A percentile compares a stretch with the other conserved stretches of the same genome.
Conservation (phyloP, 2,329 filamentous ascomycete genomes). For the Alternaria ethzedia region DNA sequence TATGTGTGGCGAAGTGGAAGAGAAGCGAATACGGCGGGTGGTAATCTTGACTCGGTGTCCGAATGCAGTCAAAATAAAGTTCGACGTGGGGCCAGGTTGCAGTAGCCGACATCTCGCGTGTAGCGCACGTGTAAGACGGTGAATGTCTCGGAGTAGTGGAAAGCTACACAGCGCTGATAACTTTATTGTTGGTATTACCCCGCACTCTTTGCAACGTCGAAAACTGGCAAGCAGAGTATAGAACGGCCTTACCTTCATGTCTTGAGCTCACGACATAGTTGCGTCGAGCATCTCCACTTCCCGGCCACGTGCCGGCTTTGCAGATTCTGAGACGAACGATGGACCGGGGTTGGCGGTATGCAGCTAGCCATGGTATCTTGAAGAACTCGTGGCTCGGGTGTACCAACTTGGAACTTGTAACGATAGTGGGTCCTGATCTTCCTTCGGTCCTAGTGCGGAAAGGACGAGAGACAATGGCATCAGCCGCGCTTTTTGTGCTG, state of each 20-base stretch:
- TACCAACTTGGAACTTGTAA: conserved; percentile 3
- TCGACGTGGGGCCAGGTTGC: background rate
- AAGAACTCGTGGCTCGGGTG: background rate
- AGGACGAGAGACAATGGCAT: background rate
- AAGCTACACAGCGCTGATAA: background rate
- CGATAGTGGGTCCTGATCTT: background rate
- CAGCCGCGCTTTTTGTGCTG: background rate
- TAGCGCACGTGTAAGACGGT: background rate
- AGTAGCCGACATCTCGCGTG: background rate
- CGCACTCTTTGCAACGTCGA: background rate
- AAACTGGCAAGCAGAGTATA: conserved; percentile 15
- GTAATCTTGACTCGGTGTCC: conserved; percentile 4
- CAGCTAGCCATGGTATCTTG: background rate
- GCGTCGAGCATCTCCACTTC: background rate
- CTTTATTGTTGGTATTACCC: background rate
- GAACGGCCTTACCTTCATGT: conserved; percentile 4
- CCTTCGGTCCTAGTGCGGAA: background rate
- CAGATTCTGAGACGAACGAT: conserved; percentile 12
- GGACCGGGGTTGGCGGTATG: conserved; percentile 2
- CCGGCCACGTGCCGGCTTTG: background rate
- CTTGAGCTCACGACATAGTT: background rate
- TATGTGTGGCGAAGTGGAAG: background rate
- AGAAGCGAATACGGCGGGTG: background rate
- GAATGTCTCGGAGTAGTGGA: background rate
- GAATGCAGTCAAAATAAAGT: conserved; percentile 3